Evolutionary conservation across 495 filamentous ascomycete genomes (phyloP), one percentile per base, ranked within the genome.

Genomic region (Penicillium macrosclerotiorum): DNA sequence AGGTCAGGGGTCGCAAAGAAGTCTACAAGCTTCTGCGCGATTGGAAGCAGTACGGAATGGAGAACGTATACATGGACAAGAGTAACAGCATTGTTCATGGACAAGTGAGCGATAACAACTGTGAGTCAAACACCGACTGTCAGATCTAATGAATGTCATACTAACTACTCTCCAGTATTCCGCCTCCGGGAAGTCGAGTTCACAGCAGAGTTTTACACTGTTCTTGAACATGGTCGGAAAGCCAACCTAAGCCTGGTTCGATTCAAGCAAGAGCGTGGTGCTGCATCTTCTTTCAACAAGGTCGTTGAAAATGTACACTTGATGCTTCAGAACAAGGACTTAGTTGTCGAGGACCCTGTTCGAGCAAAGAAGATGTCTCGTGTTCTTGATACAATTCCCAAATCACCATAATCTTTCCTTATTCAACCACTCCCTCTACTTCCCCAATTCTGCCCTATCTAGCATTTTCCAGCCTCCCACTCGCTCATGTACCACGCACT

Each of bases 261-360:
- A 12, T 88, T 96, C 68, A 89, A 85, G 22, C 92, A 95, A 58
- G 87, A 91, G 56, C 80, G 82, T 34, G 93, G 93, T 13, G 89
- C 91, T 0, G 91, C 88, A 1, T 86, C 81, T 41, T 90, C 85
- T 22, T 94, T 98, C 69, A 74, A 86, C 55, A 81, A 81, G 52
- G 85, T 95, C 5, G 76, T 95, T n/a, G 86, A 88, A 24, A 79
- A 82, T 3, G 72, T 96, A 32, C 71, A 80, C 35, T 67, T 70
- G 4, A 72, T 84, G 6, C 79, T 91, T 52, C 64, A 63, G 51
- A 63, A 63, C 27, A 75, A 80, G 11, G 76, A 74, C 2, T 63
- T 92, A 37, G 68, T 93, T 16, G 77, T 93, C n/a, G 72, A 78
- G 30, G 86, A 93, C 45, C 55, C 65, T 8, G 42, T 48, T 65